Percentiles rank a stretch among this genome's conserved stretches.
Conservation (phyloP, 1,284 basidiomycete genomes). For the Cystobasidium slooffiae region DNA sequence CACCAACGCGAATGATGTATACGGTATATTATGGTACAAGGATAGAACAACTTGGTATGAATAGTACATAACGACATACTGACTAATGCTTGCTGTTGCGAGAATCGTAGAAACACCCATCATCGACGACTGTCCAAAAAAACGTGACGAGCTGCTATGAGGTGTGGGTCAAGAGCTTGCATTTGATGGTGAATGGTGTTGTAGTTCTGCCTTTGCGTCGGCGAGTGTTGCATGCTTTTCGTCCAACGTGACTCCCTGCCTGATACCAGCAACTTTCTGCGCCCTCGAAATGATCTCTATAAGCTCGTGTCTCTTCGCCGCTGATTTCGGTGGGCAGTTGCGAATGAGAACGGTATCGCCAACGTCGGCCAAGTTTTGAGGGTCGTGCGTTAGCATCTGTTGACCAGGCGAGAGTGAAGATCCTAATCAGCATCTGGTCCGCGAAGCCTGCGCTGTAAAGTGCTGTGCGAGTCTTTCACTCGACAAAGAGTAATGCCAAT, state of each 20-base stretch:
- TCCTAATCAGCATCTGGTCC: background rate
- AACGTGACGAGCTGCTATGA: background rate
- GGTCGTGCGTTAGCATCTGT: conserved; percentile 41
- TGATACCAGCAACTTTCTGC: conserved; percentile 25
- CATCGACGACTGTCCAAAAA: background rate
- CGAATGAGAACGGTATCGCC: conserved; percentile 35
- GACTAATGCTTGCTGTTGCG: too few species aligned
- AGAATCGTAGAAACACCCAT: background rate
- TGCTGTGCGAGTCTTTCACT: background rate
- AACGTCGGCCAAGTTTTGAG: conserved; percentile 28
- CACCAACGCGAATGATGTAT: too few species aligned
- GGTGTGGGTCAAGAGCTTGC: background rate
- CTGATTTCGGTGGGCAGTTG: conserved; percentile 38
- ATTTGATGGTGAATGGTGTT: conserved; percentile 1
- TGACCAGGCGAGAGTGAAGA: background rate
- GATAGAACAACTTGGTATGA: too few species aligned
- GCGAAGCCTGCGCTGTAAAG: background rate
- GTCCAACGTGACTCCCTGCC: conserved; percentile 23
- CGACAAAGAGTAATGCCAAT: background rate
- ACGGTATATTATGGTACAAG: too few species aligned
- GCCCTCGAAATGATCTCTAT: conserved; percentile 32
- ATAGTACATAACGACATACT: too few species aligned
- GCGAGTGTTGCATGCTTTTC: conserved; percentile 32
- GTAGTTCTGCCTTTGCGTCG: conserved; percentile 20
- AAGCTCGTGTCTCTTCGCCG: conserved; percentile 36